Percentiles rank a stretch among this genome's conserved stretches.
phyloP scores from a whole-genome alignment of 2,329 filamentous ascomycete genomes.

The Thelonectria olida region DNA sequence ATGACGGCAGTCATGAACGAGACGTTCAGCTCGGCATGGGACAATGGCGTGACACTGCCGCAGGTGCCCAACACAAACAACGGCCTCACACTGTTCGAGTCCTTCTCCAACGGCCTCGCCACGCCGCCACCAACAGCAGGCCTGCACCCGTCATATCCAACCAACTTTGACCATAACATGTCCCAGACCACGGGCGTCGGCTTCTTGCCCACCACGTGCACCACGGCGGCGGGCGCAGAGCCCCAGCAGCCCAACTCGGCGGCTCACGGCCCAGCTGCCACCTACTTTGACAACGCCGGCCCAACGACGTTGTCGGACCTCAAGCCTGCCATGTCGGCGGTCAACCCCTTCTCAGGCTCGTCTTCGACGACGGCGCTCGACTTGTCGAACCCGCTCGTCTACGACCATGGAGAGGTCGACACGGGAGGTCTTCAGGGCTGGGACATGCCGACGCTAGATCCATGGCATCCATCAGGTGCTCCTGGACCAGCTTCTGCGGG shows the following conservation, averaged over 20 bases:
- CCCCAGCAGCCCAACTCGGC: constrained; percentile 34
- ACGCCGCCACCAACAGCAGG: constrained; percentile 66
- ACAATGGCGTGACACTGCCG: constrained; percentile 45
- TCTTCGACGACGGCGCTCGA: constrained; percentile 42
- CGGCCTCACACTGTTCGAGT: constrained; percentile 55
- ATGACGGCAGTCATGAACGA: constrained; percentile 66
- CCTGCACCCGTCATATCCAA: constrained; percentile 57
- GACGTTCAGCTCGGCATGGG: constrained; percentile 62
- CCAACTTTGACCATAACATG: constrained; percentile 54
- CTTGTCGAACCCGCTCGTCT: constrained; percentile 45
- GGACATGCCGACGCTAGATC: constrained; percentile 50
- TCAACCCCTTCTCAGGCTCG: constrained; percentile 42
- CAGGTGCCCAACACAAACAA: constrained; percentile 48
- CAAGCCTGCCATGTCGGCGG: constrained; percentile 45
- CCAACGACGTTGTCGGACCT: constrained; percentile 45
- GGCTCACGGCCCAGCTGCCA: constrained; percentile 32
- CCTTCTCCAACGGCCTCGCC: constrained; percentile 61
- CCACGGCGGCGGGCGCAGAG: constrained; percentile 39
- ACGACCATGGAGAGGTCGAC: constrained; percentile 46
- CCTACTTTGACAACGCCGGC: constrained; percentile 43
- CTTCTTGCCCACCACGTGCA: constrained; percentile 43
- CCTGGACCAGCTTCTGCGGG: constrained; percentile 6
- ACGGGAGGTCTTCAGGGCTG: constrained; percentile 45
- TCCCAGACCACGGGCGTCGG: constrained; percentile 40
- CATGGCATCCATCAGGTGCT: constrained; percentile 42